Evolutionary conservation across 1,284 basidiomycete species (phyloP).

Genomic region (Ustilago nuda): DNA sequence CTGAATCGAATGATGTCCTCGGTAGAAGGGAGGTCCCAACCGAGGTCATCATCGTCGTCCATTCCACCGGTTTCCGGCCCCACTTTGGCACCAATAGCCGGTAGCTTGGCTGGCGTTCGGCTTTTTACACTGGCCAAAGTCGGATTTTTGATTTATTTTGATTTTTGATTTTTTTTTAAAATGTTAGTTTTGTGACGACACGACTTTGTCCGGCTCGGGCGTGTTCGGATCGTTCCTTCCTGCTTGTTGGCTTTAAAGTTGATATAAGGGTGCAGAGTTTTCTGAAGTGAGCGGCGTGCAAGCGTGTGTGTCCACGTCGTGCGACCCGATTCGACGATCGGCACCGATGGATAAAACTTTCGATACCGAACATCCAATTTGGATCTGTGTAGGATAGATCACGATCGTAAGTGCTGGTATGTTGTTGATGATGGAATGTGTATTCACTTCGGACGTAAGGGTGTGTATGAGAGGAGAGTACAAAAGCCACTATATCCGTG

Average conservation of each 20-base stretch:
- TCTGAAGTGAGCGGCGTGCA: background rate
- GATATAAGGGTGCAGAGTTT: slow-evolving; percentile 1
- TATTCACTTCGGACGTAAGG: no score
- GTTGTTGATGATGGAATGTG: no score
- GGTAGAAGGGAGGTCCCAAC: background rate
- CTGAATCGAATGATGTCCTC: background rate
- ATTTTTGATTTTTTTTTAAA: background rate
- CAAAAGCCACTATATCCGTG: slow-evolving; percentile 3
- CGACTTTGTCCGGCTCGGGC: background rate
- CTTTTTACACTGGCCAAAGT: background rate
- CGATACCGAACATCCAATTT: background rate
- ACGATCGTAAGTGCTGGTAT: background rate
- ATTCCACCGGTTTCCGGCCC: slow-evolving; percentile 7
- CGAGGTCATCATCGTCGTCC: background rate
- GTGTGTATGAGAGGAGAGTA: background rate
- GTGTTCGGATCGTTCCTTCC: background rate
- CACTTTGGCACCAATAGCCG: background rate
- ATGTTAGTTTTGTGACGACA: background rate
- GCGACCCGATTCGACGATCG: background rate
- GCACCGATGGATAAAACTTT: background rate
- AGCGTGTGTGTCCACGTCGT: background rate
- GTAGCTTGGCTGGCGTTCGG: background rate
- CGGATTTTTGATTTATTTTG: background rate
- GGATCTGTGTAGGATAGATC: background rate
- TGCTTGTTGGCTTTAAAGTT: background rate